phyloP scores from a whole-genome alignment of 768 basidiomycete species.

The Mycena polygramma region DNA sequence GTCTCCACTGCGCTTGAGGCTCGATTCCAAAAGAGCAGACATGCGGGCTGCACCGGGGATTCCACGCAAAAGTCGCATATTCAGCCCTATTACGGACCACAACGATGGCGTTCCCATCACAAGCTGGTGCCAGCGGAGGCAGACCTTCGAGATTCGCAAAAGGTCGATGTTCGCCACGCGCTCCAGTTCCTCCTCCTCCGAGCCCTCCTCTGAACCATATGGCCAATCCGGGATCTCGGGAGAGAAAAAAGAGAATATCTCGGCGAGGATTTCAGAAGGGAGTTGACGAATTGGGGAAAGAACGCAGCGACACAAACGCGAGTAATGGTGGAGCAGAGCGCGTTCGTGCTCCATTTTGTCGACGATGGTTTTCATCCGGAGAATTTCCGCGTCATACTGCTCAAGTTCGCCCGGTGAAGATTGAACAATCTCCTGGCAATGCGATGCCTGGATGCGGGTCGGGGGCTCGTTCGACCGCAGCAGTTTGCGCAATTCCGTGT shows the following conservation, averaged over 20 bases:
- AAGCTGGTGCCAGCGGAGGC: slow-evolving; percentile 17
- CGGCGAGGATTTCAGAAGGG: slow-evolving; percentile 8
- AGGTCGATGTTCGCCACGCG: slow-evolving; percentile 5
- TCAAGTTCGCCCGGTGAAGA: slow-evolving; percentile 8
- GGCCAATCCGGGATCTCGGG: neutral
- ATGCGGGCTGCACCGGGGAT: neutral
- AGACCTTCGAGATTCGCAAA: slow-evolving; percentile 19
- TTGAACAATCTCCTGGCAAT: slow-evolving; percentile 4
- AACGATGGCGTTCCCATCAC: slow-evolving; percentile 10
- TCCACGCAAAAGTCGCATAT: neutral
- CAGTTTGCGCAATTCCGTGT: neutral
- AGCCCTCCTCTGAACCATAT: too few relatives aligned
- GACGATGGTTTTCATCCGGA: neutral
- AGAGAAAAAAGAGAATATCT: slow-evolving; percentile 3
- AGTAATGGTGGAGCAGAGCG: neutral
- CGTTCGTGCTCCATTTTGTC: neutral
- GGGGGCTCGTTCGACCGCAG: slow-evolving; percentile 3
- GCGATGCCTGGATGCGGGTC: neutral
- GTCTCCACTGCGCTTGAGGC: slow-evolving; percentile 5
- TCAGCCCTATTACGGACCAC: slow-evolving; percentile 2
- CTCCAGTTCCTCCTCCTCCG: neutral
- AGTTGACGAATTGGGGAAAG: slow-evolving; percentile 19
- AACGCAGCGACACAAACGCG: slow-evolving; percentile 3
- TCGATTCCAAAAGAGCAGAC: neutral
- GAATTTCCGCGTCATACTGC: slow-evolving; percentile 2